phyloP scores from a whole-genome alignment of 805 yeast species.

The Ogataea parapolymorpha region DNA sequence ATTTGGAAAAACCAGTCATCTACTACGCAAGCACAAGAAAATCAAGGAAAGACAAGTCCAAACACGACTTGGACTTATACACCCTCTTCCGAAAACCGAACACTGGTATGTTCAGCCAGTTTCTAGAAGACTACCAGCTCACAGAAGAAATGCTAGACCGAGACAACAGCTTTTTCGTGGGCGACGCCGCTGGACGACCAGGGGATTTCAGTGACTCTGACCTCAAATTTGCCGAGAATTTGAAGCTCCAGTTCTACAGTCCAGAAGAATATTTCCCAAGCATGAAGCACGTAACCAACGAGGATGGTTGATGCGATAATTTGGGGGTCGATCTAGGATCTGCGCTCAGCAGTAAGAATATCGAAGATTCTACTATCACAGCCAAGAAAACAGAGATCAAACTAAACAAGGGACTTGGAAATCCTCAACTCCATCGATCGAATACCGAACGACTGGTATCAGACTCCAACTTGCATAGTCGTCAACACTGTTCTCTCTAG shows the following conservation, averaged over 20 bases:
- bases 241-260: slow-evolving; percentile 51
- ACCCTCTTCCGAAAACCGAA: slow-evolving; percentile 64
- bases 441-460: slow-evolving; percentile 5
- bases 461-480: slow-evolving; percentile 1
- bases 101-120: slow-evolving; percentile 69
- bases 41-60: slow-evolving; percentile 32
- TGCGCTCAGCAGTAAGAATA: slow-evolving; percentile 5
- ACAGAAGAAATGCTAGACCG: slow-evolving; percentile 36
- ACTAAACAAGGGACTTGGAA: slow-evolving; percentile 3
- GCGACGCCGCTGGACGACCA: slow-evolving; percentile 92
- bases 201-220: slow-evolving; percentile 83
- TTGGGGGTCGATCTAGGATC: slow-evolving; percentile 25
- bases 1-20: slow-evolving; percentile 32
- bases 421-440: slow-evolving; percentile 1
- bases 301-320: slow-evolving; percentile 27
- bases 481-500: background rate
- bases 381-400: background rate
- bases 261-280: slow-evolving; percentile 57
- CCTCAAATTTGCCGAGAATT: slow-evolving; percentile 56
- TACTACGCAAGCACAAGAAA: slow-evolving; percentile 65
- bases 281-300: slow-evolving; percentile 28
- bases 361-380: slow-evolving; percentile 8
- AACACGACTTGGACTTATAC: slow-evolving; percentile 35
- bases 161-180: slow-evolving; percentile 63
- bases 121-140: slow-evolving; percentile 39